phyloP scores from a whole-genome alignment of 345 rosid genomes.

The Salix exigua region DNA sequence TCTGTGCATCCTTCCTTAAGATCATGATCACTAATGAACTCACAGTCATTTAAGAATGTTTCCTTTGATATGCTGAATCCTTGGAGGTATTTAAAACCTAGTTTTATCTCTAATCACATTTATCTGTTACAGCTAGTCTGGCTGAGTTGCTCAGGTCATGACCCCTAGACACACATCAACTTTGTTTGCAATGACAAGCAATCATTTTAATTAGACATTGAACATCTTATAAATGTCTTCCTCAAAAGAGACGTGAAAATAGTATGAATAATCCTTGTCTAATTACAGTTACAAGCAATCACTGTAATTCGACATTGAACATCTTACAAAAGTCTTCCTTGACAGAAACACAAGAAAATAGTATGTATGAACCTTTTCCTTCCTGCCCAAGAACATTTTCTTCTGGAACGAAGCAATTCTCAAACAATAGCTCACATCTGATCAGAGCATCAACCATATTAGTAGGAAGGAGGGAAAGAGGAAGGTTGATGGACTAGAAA shows the following conservation, averaged over 20 bases:
- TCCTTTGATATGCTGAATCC: no score
- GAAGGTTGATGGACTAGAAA: conserved; percentile 3
- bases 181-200: not conserved
- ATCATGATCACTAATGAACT: no score
- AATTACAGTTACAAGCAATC: not conserved
- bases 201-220: not conserved
- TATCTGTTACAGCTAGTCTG: not conserved
- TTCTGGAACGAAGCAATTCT: conserved; percentile 80
- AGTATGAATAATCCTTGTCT: conserved; percentile 65
- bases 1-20: no score
- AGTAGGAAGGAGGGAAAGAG: conserved; percentile 23
- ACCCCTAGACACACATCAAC: not conserved
- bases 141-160: not conserved
- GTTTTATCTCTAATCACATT: no score
- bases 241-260: conserved; percentile 8
- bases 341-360: conserved; percentile 15
- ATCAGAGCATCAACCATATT: conserved; percentile 27
- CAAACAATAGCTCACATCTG: conserved; percentile 96
- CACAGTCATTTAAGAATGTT: no score
- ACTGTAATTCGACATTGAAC: not conserved
- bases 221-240: not conserved
- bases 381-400: conserved; percentile 83
- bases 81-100: no score
- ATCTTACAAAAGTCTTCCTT: not conserved
- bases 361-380: conserved; percentile 73